A percentile compares a stretch with the other conserved stretches of the same genome.
These are phyloP conservation scores for Diplodia sapinea DNA, from an alignment of 2,329 filamentous ascomycete species.

Conservation along the genomic window DNA sequence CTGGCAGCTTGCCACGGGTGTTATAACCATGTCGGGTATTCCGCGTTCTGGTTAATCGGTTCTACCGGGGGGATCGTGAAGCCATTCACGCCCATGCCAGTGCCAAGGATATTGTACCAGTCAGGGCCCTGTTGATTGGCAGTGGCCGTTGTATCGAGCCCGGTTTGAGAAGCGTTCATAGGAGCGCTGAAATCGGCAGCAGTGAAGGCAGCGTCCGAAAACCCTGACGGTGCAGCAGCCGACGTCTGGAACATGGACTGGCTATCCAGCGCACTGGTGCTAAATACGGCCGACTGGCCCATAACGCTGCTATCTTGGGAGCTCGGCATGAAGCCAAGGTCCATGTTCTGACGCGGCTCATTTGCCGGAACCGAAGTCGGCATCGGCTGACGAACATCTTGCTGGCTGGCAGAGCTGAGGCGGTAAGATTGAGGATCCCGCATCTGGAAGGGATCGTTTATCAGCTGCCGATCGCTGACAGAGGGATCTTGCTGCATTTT, in stretches of 20 bases:
- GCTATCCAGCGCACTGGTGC: constrained; percentile 26
- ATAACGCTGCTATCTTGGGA: constrained; percentile 23
- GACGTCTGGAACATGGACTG: constrained; percentile 32
- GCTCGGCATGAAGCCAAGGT: constrained; percentile 41
- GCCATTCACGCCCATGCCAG: constrained; percentile 25
- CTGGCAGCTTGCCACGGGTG: constrained; percentile 33
- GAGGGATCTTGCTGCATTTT: constrained; percentile 40
- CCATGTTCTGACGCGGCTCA: constrained; percentile 38
- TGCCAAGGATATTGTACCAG: constrained; percentile 35
- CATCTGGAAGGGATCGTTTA: constrained; percentile 41
- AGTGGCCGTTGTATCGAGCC: constrained; percentile 22
- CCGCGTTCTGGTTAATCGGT: constrained; percentile 36
- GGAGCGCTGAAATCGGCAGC: constrained; percentile 12
- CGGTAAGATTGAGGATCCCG: constrained; percentile 41
- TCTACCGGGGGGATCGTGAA: constrained; percentile 21
- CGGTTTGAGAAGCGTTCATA: constrained; percentile 11
- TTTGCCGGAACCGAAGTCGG: constrained; percentile 39
- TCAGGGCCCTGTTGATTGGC: constrained; percentile 38
- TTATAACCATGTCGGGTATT: constrained; percentile 41
- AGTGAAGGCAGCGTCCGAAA: constrained; percentile 19
- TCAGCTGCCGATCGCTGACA: constrained; percentile 44
- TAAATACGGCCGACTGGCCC: constrained; percentile 13
- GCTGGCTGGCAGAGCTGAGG: constrained; percentile 37
- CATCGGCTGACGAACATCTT: constrained; percentile 36
- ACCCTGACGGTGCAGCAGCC: constrained; percentile 20